Percentiles rank a stretch among this genome's conserved stretches.
Conservation (phyloP, 495 filamentous ascomycete species). For the Penicillium chermesinum region DNA sequence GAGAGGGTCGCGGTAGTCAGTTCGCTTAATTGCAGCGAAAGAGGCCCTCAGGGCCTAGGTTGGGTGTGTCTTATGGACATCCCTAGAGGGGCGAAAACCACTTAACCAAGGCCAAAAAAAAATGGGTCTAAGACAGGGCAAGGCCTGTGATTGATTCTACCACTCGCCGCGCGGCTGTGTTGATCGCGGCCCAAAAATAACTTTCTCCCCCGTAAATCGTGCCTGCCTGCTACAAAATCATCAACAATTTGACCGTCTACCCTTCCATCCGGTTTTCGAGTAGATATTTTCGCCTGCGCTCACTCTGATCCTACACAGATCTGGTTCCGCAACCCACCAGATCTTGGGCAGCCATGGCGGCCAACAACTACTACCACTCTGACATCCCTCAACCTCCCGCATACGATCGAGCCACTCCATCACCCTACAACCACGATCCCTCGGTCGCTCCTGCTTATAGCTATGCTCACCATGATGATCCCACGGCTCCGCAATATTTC, state of each 20-base stretch:
- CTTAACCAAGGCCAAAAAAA: background rate
- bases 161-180: slow-evolving; percentile 24
- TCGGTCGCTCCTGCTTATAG: slow-evolving; percentile 26
- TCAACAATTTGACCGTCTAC: background rate
- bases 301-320: no score
- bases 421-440: slow-evolving; percentile 21
- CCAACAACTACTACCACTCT: slow-evolving; percentile 73
- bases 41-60: no score
- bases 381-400: slow-evolving; percentile 39
- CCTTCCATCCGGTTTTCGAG: no score
- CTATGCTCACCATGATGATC: slow-evolving; percentile 25
- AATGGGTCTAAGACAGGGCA: background rate
- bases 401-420: slow-evolving; percentile 38
- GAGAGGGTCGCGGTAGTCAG: no score
- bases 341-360: slow-evolving; percentile 56
- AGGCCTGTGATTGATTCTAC: background rate
- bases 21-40: no score
- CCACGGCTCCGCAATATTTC: slow-evolving; percentile 30
- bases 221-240: slow-evolving; percentile 18
- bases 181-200: slow-evolving; percentile 28
- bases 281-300: no score
- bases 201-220: slow-evolving; percentile 12
- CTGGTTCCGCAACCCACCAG: slow-evolving; percentile 1
- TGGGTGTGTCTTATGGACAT: no score
- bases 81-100: no score